These are phyloP conservation scores for Danielia oregonensis DNA, from an alignment of 805 yeast species.

Conservation along the genomic window DNA sequence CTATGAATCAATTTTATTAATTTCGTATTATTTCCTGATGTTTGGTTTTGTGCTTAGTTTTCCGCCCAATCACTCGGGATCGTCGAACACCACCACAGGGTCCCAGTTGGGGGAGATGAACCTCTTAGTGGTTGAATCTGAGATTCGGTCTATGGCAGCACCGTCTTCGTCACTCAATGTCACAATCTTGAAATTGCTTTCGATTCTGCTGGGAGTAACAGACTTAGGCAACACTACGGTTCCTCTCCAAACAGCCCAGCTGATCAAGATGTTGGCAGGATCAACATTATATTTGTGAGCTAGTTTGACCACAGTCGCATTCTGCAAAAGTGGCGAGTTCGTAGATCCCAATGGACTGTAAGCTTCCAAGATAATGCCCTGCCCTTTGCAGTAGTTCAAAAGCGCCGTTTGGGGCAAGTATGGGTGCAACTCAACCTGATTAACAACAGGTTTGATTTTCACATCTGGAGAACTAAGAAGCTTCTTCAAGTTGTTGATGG, in stretches of 20 bases:
- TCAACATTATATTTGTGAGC: conserved; percentile 41
- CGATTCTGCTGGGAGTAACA: conserved; percentile 26
- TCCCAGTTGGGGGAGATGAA: conserved; percentile 34
- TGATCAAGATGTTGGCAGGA: conserved; percentile 51
- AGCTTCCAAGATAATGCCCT: conserved; percentile 63
- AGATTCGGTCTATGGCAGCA: conserved; percentile 23
- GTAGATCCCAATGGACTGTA: conserved; percentile 74
- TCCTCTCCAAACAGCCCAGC: conserved; percentile 60
- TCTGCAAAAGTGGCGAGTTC: conserved; percentile 48
- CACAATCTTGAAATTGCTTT: conserved; percentile 31
- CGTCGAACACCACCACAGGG: conserved; percentile 27
- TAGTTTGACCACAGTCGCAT: conserved; percentile 39
- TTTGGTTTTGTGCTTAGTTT: too few species aligned
- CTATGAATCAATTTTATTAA: too few species aligned
- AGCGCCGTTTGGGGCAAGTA: conserved; percentile 62
- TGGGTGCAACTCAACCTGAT: conserved; percentile 79
- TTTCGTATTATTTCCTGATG: too few species aligned
- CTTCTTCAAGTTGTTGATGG: conserved; percentile 47
- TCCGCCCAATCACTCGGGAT: conserved; percentile 7
- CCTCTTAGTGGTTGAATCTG: conserved; percentile 28
- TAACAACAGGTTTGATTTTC: conserved; percentile 58
- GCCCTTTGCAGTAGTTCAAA: conserved; percentile 45
- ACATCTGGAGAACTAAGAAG: conserved; percentile 48
- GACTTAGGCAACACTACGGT: conserved; percentile 45
- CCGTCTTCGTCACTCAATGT: conserved; percentile 35